Percentiles rank a stretch among this genome's conserved stretches.
phyloP scores from a whole-genome alignment of 2,329 filamentous ascomycete species.

The Aspergillus niger region DNA sequence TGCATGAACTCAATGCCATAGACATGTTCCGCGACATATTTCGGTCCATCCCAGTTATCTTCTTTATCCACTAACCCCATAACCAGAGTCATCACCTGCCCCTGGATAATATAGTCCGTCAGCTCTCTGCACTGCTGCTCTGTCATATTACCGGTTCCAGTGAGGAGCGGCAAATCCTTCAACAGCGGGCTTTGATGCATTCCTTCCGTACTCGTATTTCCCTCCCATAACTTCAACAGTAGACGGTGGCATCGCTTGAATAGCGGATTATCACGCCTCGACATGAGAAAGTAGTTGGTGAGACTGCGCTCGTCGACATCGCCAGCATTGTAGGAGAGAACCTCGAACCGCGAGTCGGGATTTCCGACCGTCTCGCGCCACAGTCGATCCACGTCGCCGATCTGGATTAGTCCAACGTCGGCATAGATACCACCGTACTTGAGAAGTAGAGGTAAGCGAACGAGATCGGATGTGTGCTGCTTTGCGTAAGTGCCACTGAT shows the following conservation, averaged over 20 bases:
- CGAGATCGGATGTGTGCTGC: conserved; percentile 11
- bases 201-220: background rate
- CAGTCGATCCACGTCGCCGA: conserved; percentile 4
- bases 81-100: conserved; percentile 1
- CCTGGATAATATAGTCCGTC: conserved; percentile 11
- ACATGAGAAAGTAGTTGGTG: conserved; percentile 5
- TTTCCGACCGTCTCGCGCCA: conserved; percentile 6
- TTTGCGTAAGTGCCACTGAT: conserved; percentile 1
- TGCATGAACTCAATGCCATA: conserved; percentile 10
- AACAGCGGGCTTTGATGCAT: conserved; percentile 4
- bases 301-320: background rate
- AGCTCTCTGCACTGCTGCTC: background rate
- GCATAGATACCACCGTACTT: conserved; percentile 7
- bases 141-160: background rate
- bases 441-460: conserved; percentile 3
- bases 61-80: conserved; percentile 10
- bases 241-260: conserved; percentile 6
- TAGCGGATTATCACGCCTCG: background rate
- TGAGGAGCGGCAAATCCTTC: background rate
- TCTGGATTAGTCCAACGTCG: conserved; percentile 6
- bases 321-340: conserved; percentile 3
- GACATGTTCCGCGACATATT: conserved; percentile 1
- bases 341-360: conserved; percentile 1
- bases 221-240: conserved; percentile 7
- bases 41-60: conserved; percentile 4